Evolutionary conservation across 2,329 filamentous ascomycete genomes (phyloP).

Genomic region (Dothideomycetes sp.): DNA sequence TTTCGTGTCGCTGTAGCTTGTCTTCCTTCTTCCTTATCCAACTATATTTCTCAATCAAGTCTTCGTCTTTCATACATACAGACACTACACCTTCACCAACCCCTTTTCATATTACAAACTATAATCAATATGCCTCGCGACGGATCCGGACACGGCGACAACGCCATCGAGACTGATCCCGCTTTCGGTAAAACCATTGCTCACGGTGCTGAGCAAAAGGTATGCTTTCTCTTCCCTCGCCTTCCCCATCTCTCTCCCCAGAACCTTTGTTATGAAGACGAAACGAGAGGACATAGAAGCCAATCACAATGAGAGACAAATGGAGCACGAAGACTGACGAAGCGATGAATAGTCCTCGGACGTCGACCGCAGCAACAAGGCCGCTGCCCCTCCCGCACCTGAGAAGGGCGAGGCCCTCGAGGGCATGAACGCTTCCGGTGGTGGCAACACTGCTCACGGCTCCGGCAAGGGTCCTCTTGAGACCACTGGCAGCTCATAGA

Average conservation of each 20-base stretch:
- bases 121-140: slow-evolving; percentile 27
- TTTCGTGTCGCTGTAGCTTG: too few relatives aligned
- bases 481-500: too few relatives aligned
- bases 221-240: too few relatives aligned
- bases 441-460: slow-evolving; percentile 41
- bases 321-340: too few relatives aligned
- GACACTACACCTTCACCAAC: background rate
- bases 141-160: slow-evolving; percentile 29
- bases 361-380: slow-evolving; percentile 27
- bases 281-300: too few relatives aligned
- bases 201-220: slow-evolving; percentile 26
- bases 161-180: slow-evolving; percentile 22
- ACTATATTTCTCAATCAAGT: too few relatives aligned
- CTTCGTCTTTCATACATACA: too few relatives aligned
- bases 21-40: too few relatives aligned
- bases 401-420: slow-evolving; percentile 27
- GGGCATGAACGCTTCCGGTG: slow-evolving; percentile 24
- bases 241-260: too few relatives aligned
- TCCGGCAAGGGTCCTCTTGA: slow-evolving; percentile 56
- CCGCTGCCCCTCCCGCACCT: slow-evolving; percentile 25
- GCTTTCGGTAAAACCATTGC: slow-evolving; percentile 21
- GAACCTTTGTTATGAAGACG: too few relatives aligned
- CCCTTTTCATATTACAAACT: slow-evolving; percentile 10
- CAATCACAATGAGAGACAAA: too few relatives aligned
- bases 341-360: too few relatives aligned